Evolutionary conservation across 495 filamentous ascomycete species (phyloP), one percentile per base, ranked within the genome.

Genomic region (Penicillium malachiteum): DNA sequence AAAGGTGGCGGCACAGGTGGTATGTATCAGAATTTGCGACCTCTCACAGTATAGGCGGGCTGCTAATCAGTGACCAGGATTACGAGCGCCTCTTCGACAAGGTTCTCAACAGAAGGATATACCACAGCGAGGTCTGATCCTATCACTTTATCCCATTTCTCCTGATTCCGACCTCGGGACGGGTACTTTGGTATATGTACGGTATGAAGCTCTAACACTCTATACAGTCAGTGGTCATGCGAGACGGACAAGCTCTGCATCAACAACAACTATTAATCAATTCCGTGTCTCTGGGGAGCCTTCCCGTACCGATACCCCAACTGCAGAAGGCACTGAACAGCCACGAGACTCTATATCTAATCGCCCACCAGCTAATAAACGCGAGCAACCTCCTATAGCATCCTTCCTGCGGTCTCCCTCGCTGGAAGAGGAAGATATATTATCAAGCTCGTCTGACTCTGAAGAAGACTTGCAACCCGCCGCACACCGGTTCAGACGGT

Each of bases 91-190:
- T 0, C 88, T 85, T 11, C 75, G 85, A 2, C 74, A 90, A 32
- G 83, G 84, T 5, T 71, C 84, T 32, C 83, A 87, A 13, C 72
- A 75, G 30, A 89, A 80, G 64, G 88, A 90, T 14, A 76, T 76
- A 18, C 77, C 79, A 8, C 61, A 80, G 5, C 74, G 76, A 34
- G 77, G 77, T 64, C 77, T 77, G 54, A 59, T 32, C 43, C 31
- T 18, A 44, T 26, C 14, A 12, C 16, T 33, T 6, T 18, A 33
- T n/a, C 12, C 34, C 34, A 10, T 5, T 37, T 13, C 2, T 37
- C 12, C 9, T 37, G 34, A 9, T 37, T 2, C 34, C 2, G 34
- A 37, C 34, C 34, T 5, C n/a, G n/a, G n/a, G n/a, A n/a, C n/a
- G n/a, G n/a, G n/a, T n/a, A n/a, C n/a, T 34, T 34, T 34, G 33